Percentiles rank a stretch among this genome's conserved stretches.
Evolutionary conservation across 179 eudicot species (phyloP).

Genomic region (Beta lomatogona): DNA sequence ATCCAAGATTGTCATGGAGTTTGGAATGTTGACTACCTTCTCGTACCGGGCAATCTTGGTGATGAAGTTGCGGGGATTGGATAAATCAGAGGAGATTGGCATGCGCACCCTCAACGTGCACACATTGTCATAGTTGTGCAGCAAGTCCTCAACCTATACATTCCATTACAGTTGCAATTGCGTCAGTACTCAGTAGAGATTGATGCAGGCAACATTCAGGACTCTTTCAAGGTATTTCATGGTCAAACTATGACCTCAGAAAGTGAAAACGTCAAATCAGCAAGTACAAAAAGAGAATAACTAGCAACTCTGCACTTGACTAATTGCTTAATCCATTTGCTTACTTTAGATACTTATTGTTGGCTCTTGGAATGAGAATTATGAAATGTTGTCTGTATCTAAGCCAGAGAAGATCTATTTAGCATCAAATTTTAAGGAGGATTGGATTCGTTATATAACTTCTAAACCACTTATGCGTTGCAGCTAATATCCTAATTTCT

Average conservation of each 20-base stretch:
- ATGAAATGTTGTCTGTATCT: not conserved
- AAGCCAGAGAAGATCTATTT: not conserved
- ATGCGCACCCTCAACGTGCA: conserved; percentile 60
- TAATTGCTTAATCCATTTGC: not conserved
- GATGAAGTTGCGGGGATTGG: conserved; percentile 59
- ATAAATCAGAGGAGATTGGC: conserved; percentile 59
- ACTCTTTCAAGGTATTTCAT: no score
- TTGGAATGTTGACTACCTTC: conserved; percentile 63
- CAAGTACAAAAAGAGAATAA: not conserved
- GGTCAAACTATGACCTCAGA: no score
- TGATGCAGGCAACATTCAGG: not conserved
- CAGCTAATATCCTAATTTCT: not conserved
- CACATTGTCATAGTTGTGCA: conserved; percentile 55
- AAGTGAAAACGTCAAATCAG: not conserved
- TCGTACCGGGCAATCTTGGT: conserved; percentile 58
- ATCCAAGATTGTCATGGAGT: conserved; percentile 61
- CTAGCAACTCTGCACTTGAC: not conserved
- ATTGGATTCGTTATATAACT: not conserved
- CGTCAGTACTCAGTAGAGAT: conserved; percentile 2
- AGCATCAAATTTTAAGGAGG: no score
- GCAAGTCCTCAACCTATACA: conserved; percentile 53
- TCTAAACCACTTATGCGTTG: not conserved
- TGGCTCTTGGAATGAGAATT: not conserved
- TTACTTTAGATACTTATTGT: not conserved
- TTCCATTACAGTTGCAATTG: not conserved